Evolutionary conservation across 768 basidiomycete species (phyloP).

Genomic region (Leccinum subgranulosum): DNA sequence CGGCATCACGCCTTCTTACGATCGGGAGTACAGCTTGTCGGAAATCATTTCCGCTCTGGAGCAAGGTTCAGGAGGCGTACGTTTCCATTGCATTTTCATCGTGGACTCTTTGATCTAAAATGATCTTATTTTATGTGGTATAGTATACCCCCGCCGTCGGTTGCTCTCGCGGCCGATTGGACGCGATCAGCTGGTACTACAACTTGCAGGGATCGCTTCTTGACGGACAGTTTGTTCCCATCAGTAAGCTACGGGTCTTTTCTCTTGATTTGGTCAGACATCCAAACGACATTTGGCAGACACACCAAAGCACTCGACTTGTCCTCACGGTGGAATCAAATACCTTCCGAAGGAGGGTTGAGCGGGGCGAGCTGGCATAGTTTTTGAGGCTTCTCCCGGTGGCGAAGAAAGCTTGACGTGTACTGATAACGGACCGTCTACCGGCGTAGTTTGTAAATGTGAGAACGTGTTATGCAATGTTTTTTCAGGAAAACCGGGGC

Average conservation of each 20-base stretch:
- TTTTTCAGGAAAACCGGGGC: too few species aligned
- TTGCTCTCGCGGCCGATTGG: constrained; percentile 39
- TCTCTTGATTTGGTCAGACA: neutral
- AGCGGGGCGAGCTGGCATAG: neutral
- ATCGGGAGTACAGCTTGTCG: constrained; percentile 53
- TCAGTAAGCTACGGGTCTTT: constrained; percentile 39
- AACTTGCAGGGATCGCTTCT: constrained; percentile 61
- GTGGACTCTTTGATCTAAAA: neutral
- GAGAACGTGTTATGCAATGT: neutral
- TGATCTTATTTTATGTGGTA: neutral
- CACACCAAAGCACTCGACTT: constrained; percentile 50
- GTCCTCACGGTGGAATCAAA: constrained; percentile 53
- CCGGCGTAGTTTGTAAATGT: neutral
- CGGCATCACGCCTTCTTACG: constrained; percentile 67
- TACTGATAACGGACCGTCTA: neutral
- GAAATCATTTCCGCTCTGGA: constrained; percentile 53
- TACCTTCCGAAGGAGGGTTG: constrained; percentile 51
- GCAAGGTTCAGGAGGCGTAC: constrained; percentile 47
- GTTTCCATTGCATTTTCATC: neutral
- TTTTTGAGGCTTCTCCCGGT: neutral
- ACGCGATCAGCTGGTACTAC: constrained; percentile 58
- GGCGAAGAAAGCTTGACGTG: neutral
- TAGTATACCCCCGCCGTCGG: constrained; percentile 50
- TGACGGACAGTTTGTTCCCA: constrained; percentile 60
- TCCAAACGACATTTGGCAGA: constrained; percentile 35